A percentile compares a stretch with the other conserved stretches of the same genome.
phyloP scores from a whole-genome alignment of 2,329 filamentous ascomycete species.

The Chrysoporthe deuterocubensis region DNA sequence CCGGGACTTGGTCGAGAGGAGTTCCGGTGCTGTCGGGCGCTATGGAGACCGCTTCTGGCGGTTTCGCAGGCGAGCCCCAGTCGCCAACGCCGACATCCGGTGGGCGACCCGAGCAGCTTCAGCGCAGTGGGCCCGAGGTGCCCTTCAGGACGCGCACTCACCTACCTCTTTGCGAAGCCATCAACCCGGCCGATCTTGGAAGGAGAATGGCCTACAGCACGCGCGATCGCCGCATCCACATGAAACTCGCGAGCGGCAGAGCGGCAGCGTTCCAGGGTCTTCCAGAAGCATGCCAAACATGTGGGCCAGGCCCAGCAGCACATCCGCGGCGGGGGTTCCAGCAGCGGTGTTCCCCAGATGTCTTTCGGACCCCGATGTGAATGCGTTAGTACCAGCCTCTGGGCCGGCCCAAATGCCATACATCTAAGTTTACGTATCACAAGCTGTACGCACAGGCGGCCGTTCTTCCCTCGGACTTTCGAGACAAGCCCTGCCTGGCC shows the following conservation, averaged over 20 bases:
- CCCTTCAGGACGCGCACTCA: slow-evolving; percentile 1
- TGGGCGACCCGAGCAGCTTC: background rate
- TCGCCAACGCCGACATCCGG: slow-evolving; percentile 4
- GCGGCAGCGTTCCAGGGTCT: background rate
- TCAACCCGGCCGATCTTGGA: slow-evolving; percentile 5
- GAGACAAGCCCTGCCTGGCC: background rate
- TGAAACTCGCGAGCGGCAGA: background rate
- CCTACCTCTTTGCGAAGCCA: slow-evolving; percentile 14
- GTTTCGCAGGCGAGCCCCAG: background rate
- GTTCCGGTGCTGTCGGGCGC: slow-evolving; percentile 11
- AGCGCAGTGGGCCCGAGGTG: background rate
- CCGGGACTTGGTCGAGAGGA: slow-evolving; percentile 8
- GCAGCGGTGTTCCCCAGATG: slow-evolving; percentile 10
- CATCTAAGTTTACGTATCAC: slow-evolving; percentile 8
- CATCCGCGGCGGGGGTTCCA: background rate
- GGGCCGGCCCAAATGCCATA: background rate
- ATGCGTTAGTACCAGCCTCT: background rate
- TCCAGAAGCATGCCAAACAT: slow-evolving; percentile 6
- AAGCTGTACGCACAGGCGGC: slow-evolving; percentile 3
- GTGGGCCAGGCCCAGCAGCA: background rate
- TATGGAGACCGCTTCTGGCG: slow-evolving; percentile 4
- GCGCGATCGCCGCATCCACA: background rate
- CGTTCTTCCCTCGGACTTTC: background rate
- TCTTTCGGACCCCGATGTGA: slow-evolving; percentile 13
- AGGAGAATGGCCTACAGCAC: background rate